phyloP scores from a whole-genome alignment of 1,284 basidiomycete genomes.

The Takashimella koratensis region DNA sequence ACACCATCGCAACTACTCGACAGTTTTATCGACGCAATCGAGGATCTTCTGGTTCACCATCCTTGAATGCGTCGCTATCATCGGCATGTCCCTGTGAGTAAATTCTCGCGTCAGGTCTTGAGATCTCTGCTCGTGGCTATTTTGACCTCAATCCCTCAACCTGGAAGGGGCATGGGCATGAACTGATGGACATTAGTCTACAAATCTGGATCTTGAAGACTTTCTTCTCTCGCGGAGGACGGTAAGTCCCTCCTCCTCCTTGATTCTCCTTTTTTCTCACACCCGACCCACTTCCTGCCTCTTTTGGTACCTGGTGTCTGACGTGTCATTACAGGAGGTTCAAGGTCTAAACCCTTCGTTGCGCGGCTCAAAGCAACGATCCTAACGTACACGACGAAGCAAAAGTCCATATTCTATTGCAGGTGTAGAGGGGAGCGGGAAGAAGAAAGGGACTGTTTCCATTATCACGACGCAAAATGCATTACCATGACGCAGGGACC shows the following conservation, averaged over 20 bases:
- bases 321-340: constrained; percentile 14
- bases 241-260: constrained; percentile 47
- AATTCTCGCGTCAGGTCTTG: neutral
- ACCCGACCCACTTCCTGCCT: neutral
- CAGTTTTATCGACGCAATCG: constrained; percentile 37
- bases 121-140: neutral
- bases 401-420: too few relatives aligned
- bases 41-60: constrained; percentile 85
- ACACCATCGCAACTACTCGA: constrained; percentile 40
- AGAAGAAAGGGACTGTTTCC: too few relatives aligned
- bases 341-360: constrained; percentile 14
- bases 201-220: constrained; percentile 89
- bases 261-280: neutral
- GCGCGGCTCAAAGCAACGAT: neutral
- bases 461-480: too few relatives aligned
- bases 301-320: neutral
- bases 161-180: neutral
- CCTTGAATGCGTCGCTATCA: constrained; percentile 68
- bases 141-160: too few relatives aligned
- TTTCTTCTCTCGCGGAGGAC: constrained; percentile 84
- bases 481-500: too few relatives aligned
- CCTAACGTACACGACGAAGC: too few relatives aligned
- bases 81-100: constrained; percentile 65
- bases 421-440: too few relatives aligned
- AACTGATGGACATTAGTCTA: constrained; percentile 52